phyloP scores from a whole-genome alignment of 352 stramenopile species.

The Phytophthora chlamydospora region DNA sequence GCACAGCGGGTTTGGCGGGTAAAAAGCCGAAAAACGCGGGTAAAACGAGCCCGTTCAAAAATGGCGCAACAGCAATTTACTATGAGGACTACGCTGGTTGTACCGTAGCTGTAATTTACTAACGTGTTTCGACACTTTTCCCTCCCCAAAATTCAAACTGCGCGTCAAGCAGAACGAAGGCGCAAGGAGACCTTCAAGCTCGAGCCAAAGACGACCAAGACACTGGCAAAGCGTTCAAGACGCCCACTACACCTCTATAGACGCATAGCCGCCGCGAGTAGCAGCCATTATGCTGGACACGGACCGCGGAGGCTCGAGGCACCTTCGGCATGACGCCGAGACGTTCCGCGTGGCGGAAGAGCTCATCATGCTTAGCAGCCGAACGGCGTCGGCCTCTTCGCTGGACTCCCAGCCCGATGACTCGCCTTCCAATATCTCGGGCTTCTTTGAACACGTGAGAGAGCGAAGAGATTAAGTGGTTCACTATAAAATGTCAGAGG shows the following conservation, averaged over 20 bases:
- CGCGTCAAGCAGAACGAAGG: conserved; percentile 60
- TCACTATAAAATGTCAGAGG: background rate
- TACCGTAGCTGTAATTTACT: too few species aligned
- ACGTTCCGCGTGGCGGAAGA: conserved; percentile 80
- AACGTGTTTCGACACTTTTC: conserved; percentile 5
- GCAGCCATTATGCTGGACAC: conserved; percentile 38
- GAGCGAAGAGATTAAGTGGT: background rate
- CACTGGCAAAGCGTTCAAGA: background rate
- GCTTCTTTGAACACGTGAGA: conserved; percentile 41
- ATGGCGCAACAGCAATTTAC: too few species aligned
- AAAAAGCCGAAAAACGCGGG: conserved; percentile 27
- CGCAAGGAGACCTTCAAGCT: conserved; percentile 46
- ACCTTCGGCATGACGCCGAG: conserved; percentile 58
- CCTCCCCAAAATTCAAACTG: conserved; percentile 41
- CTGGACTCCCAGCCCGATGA: conserved; percentile 17
- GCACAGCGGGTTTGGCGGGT: conserved; percentile 21
- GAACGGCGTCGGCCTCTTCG: conserved; percentile 11
- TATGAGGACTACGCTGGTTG: too few species aligned
- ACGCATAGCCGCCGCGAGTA: background rate
- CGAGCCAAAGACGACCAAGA: background rate
- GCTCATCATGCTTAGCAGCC: conserved; percentile 75
- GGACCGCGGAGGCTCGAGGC: conserved; percentile 11
- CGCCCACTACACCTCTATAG: background rate
- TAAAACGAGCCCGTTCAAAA: conserved; percentile 17
- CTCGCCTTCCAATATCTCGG: conserved; percentile 46